These are phyloP conservation scores for Beta lomatogona DNA, from an alignment of 179 eudicot species.

Conservation along the genomic window DNA sequence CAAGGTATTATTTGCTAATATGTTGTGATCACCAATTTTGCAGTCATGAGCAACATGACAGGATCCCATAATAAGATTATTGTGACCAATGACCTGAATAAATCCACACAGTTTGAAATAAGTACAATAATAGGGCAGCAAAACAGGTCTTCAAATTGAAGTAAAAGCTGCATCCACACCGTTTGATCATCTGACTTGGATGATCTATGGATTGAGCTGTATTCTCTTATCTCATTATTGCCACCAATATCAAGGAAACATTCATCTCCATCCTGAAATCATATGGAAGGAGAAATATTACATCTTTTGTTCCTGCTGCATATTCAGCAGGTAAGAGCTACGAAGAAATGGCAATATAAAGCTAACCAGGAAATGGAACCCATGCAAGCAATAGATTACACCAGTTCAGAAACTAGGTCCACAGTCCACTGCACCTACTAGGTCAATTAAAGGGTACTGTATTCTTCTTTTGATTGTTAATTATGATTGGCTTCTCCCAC, in stretches of 20 bases:
- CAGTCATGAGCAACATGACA: conserved; percentile 98
- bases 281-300: conserved; percentile 9
- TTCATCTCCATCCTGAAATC: conserved; percentile 69
- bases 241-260: conserved; percentile 86
- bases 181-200: conserved; percentile 74
- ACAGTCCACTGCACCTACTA: not conserved
- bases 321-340: not conserved
- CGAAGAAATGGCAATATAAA: not conserved
- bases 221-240: conserved; percentile 93
- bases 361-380: not conserved
- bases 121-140: not conserved
- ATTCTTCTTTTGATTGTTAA: not conserved
- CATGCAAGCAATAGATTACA: conserved; percentile 2
- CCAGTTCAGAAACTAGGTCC: not conserved
- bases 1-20: conserved; percentile 84
- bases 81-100: conserved; percentile 74
- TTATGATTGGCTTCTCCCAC: not conserved
- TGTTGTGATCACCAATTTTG: conserved; percentile 82
- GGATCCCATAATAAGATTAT: conserved; percentile 92
- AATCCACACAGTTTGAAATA: conserved; percentile 2
- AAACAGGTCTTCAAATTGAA: not conserved
- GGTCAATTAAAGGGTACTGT: not conserved
- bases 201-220: conserved; percentile 85
- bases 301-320: not conserved
- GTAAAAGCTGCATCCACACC: conserved; percentile 39